A percentile compares a stretch with the other conserved stretches of the same genome.
phyloP scores from a whole-genome alignment of 2,329 filamentous ascomycete species.

The Aureobasidium leucospermi region DNA sequence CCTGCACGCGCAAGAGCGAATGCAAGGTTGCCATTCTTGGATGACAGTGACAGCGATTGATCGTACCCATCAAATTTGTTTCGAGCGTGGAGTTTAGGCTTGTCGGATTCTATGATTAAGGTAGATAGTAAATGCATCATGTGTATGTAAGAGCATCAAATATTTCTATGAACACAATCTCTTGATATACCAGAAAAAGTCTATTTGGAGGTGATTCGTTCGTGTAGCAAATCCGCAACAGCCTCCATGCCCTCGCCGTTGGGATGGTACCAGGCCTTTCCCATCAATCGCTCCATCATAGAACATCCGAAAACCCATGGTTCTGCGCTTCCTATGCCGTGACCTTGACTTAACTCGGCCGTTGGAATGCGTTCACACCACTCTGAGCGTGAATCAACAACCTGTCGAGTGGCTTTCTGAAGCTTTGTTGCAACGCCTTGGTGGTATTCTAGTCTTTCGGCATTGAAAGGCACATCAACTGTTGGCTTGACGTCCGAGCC shows the following conservation, averaged over 20 bases:
- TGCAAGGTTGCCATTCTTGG: slow-evolving; percentile 9
- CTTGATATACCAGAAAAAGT: too few relatives aligned
- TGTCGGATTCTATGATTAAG: neutral
- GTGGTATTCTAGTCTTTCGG: neutral
- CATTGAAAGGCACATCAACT: neutral
- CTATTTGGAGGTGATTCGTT: neutral
- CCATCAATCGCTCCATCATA: neutral
- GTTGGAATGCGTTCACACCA: neutral
- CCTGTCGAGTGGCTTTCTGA: neutral
- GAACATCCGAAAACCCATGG: neutral
- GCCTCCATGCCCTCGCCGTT: neutral
- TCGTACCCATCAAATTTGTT: neutral
- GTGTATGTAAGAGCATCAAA: neutral
- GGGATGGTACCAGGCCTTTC: neutral
- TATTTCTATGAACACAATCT: too few relatives aligned
- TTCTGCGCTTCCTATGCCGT: neutral
- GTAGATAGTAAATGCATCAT: neutral
- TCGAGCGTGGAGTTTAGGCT: slow-evolving; percentile 4
- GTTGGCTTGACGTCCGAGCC: neutral
- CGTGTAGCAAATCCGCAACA: neutral
- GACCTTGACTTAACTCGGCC: neutral
- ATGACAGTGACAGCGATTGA: slow-evolving; percentile 11
- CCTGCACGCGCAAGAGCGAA: neutral
- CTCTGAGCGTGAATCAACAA: neutral
- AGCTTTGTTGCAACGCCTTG: neutral